Evolutionary conservation across 2,329 filamentous ascomycete genomes (phyloP).

Genomic region (Cercospora berteroae): DNA sequence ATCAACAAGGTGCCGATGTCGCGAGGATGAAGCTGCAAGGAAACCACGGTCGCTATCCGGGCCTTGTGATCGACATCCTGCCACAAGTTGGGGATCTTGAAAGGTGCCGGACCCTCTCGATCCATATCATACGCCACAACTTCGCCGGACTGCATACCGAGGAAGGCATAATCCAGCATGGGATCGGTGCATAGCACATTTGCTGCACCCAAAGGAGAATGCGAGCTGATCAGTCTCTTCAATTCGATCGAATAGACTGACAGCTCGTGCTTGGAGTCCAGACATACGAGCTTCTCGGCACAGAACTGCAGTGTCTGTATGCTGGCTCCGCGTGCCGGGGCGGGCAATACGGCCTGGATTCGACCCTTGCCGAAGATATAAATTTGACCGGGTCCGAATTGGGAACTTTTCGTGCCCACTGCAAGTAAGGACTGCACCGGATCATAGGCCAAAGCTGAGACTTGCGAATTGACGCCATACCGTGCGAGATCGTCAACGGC

Average conservation of each 20-base stretch:
- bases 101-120: slow-evolving; percentile 69
- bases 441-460: slow-evolving; percentile 82
- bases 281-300: slow-evolving; percentile 76
- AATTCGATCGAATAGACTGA: slow-evolving; percentile 77
- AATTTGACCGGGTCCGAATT: slow-evolving; percentile 81
- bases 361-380: slow-evolving; percentile 83
- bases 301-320: slow-evolving; percentile 79
- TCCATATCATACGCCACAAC: slow-evolving; percentile 92
- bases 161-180: slow-evolving; percentile 86
- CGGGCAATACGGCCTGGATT: slow-evolving; percentile 70
- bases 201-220: slow-evolving; percentile 74
- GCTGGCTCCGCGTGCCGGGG: slow-evolving; percentile 66
- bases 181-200: slow-evolving; percentile 77
- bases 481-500: slow-evolving; percentile 75
- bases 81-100: slow-evolving; percentile 88
- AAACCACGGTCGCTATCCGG: slow-evolving; percentile 65
- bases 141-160: slow-evolving; percentile 67
- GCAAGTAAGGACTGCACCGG: slow-evolving; percentile 91
- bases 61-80: slow-evolving; percentile 66
- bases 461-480: slow-evolving; percentile 68
- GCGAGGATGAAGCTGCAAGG: slow-evolving; percentile 80
- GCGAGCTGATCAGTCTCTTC: slow-evolving; percentile 63
- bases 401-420: slow-evolving; percentile 82
- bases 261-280: slow-evolving; percentile 84
- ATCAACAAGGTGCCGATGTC: slow-evolving; percentile 90